Conservation (phyloP, 768 basidiomycete genomes). For the Lentinula edodes region DNA sequence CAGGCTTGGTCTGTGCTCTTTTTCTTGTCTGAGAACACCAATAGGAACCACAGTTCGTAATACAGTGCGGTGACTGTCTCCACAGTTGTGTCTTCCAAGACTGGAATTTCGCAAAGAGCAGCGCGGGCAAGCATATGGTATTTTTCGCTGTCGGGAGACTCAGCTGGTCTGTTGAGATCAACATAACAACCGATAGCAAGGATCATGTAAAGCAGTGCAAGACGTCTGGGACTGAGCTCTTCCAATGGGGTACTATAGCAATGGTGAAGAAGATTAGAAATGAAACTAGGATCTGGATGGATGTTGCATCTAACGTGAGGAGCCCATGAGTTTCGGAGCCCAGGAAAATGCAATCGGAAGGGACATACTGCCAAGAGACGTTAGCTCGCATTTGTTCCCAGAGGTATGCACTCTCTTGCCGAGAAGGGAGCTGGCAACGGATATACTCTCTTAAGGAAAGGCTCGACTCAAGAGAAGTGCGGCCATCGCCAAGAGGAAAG, state of each 20-base stretch:
- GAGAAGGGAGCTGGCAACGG: conserved; percentile 48
- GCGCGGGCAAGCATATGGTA: conserved; percentile 59
- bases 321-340: background rate
- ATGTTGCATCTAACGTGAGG: conserved; percentile 47
- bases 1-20: conserved; percentile 54
- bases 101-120: conserved; percentile 52
- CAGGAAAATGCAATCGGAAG: conserved; percentile 4
- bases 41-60: conserved; percentile 61
- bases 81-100: conserved; percentile 65
- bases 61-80: conserved; percentile 57
- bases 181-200: conserved; percentile 65
- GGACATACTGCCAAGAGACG: conserved; percentile 59
- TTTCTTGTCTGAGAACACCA: conserved; percentile 66
- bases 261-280: conserved; percentile 60
- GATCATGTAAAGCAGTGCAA: conserved; percentile 65
- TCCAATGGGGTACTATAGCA: conserved; percentile 49
- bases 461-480: conserved; percentile 45
- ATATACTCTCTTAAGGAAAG: conserved; percentile 51
- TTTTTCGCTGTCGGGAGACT: conserved; percentile 50
- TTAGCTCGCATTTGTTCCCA: conserved; percentile 60
- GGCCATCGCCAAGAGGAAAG: conserved; percentile 44
- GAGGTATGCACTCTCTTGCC: conserved; percentile 52
- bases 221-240: conserved; percentile 55
- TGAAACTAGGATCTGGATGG: conserved; percentile 58
- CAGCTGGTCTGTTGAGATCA: conserved; percentile 43